Percentiles rank a stretch among this genome's conserved stretches.
Evolutionary conservation across 768 basidiomycete genomes (phyloP).

Genomic region (Leucocoprinus leucothites): DNA sequence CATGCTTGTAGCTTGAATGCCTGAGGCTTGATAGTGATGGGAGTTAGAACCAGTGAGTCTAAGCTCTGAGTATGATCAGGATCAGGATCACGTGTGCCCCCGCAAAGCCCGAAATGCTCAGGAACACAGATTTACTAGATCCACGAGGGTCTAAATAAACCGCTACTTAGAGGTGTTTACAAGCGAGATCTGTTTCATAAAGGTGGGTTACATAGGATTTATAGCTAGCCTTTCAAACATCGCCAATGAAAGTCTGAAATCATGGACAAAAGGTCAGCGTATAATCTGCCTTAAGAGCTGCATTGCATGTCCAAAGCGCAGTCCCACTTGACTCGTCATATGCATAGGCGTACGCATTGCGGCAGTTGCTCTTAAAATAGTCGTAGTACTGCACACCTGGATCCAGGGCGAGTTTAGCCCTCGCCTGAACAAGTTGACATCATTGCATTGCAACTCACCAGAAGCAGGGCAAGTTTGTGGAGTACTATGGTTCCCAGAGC

Average conservation of each 20-base stretch:
- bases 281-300: constrained; percentile 39
- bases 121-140: no score
- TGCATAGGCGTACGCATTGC: constrained; percentile 51
- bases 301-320: constrained; percentile 53
- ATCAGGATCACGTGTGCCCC: neutral
- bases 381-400: constrained; percentile 34
- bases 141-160: no score
- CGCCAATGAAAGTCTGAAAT: neutral
- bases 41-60: no score
- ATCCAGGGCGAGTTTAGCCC: neutral
- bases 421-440: constrained; percentile 21
- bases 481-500: constrained; percentile 45
- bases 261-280: constrained; percentile 48
- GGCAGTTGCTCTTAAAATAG: constrained; percentile 43
- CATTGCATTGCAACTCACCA: constrained; percentile 9
- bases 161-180: no score
- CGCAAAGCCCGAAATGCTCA: neutral
- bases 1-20: no score
- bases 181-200: no score
- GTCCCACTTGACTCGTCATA: constrained; percentile 49
- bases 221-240: no score
- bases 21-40: no score
- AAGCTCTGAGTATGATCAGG: no score
- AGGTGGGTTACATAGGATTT: no score
- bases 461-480: constrained; percentile 46